Base-by-base conservation (phyloP, 2,329 filamentous ascomycete genomes). In the Claviceps fusiformis region DNA sequence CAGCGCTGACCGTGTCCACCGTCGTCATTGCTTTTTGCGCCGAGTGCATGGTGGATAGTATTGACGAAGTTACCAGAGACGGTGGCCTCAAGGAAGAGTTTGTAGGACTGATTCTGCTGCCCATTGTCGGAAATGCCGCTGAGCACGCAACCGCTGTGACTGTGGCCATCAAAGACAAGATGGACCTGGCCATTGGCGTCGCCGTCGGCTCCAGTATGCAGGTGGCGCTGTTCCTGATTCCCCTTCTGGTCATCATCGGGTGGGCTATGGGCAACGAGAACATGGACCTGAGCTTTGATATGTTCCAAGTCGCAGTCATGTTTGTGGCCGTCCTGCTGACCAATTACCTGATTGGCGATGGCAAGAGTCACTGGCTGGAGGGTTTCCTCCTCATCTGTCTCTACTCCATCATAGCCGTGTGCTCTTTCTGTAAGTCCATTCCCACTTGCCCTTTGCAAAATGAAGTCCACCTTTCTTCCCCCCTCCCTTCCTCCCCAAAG, bases 221-320 rank as follows among this genome's bases (percentile, higher is more conserved):
- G 69, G 88, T 91, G 50, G 82, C 87, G 1, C 77, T 91, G 33
- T 89, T 91, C 67, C 77, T 91, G 52, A 89, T 88, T 9, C 87
- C 87, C 0, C 72, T 91, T 11, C 78, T 90, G 37, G 85, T 90
- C 55, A 78, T 91, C 43, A 80, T 91, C 41, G 87, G 87, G 54
- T 92, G 87, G 87, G 83, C 82, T 59, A 82, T 90, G 77, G 79
- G 73, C 43, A 68, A 79, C 58, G 82, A 85, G 58, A 76, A 82
- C 1, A 92, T 92, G 88, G 88, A 83, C 24, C 78, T 95, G 5
- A 85, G 85, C 67, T 93, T 95, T 66, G 89, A 95, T 65, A 83
- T 83, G 0, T 96, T 96, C 74, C 89, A 95, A 29, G 45, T 47
- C 7, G 45, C 45, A 29, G 45, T 47, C 45, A 47, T 47, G 45